phyloP scores from a whole-genome alignment of 1,284 basidiomycete genomes.

The Cerioporus squamosus region DNA sequence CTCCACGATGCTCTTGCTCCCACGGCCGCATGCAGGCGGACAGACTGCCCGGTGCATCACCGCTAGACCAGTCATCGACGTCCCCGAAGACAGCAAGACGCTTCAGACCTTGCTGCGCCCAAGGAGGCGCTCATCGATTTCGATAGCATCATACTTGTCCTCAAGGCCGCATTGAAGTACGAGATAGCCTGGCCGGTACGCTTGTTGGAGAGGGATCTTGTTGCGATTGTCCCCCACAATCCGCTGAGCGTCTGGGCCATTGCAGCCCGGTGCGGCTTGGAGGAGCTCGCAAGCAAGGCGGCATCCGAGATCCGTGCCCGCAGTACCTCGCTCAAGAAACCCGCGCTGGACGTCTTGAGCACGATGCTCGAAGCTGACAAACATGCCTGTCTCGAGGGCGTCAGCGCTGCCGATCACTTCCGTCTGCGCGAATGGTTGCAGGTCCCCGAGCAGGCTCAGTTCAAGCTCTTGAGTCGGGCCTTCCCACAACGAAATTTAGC shows the following conservation, averaged over 20 bases:
- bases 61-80: background rate
- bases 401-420: constrained; percentile 17
- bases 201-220: background rate
- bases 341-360: background rate
- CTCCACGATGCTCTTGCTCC: constrained; percentile 41
- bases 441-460: no score
- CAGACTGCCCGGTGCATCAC: no score
- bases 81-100: constrained; percentile 1
- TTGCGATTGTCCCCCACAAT: background rate
- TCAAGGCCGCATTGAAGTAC: background rate
- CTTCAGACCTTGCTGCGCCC: background rate
- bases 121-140: background rate
- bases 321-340: background rate
- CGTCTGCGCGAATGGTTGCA: background rate
- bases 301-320: background rate
- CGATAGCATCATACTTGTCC: background rate
- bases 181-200: background rate
- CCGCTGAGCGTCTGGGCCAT: constrained; percentile 1
- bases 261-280: background rate
- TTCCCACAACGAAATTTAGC: no score
- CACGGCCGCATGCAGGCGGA: constrained; percentile 17
- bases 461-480: no score
- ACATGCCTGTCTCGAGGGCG: constrained; percentile 1
- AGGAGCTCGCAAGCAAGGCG: background rate
- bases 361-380: background rate